Evolutionary conservation across 2,329 filamentous ascomycete species (phyloP).

Genomic region (Colletotrichum sp.): DNA sequence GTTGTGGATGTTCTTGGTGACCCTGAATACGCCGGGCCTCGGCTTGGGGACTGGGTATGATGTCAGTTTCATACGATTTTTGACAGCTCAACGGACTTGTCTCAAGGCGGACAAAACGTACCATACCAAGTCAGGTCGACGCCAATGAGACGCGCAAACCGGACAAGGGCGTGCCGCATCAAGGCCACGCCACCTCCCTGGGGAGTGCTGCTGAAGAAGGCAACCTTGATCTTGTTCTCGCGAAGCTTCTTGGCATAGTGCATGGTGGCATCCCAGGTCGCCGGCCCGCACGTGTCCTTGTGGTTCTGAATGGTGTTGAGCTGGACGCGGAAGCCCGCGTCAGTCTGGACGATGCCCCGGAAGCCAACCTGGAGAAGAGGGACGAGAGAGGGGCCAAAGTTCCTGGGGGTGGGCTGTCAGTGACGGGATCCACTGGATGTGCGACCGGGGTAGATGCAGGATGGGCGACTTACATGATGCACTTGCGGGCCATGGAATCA

Average conservation of each 20-base stretch:
- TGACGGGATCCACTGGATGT: background rate
- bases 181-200: slow-evolving; percentile 84
- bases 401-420: slow-evolving; percentile 42
- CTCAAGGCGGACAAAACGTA: slow-evolving; percentile 33
- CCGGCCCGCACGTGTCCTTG: slow-evolving; percentile 60
- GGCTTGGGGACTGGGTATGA: slow-evolving; percentile 70
- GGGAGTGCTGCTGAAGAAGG: slow-evolving; percentile 81
- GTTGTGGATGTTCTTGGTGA: slow-evolving; percentile 89
- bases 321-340: slow-evolving; percentile 67
- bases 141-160: slow-evolving; percentile 70
- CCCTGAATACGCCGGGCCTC: slow-evolving; percentile 78
- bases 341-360: slow-evolving; percentile 73
- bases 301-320: slow-evolving; percentile 64
- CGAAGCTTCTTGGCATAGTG: slow-evolving; percentile 69
- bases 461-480: slow-evolving; percentile 65
- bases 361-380: slow-evolving; percentile 73
- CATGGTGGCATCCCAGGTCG: slow-evolving; percentile 70
- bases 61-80: slow-evolving; percentile 15
- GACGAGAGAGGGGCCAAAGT: slow-evolving; percentile 75
- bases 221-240: slow-evolving; percentile 68
- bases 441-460: background rate
- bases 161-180: slow-evolving; percentile 80
- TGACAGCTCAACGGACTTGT: background rate
- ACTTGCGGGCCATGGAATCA: slow-evolving; percentile 81
- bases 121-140: slow-evolving; percentile 77